Evolutionary conservation across 192 early-diverging fungal genomes (phyloP).

Genomic region (Rhizophagus clarus): DNA sequence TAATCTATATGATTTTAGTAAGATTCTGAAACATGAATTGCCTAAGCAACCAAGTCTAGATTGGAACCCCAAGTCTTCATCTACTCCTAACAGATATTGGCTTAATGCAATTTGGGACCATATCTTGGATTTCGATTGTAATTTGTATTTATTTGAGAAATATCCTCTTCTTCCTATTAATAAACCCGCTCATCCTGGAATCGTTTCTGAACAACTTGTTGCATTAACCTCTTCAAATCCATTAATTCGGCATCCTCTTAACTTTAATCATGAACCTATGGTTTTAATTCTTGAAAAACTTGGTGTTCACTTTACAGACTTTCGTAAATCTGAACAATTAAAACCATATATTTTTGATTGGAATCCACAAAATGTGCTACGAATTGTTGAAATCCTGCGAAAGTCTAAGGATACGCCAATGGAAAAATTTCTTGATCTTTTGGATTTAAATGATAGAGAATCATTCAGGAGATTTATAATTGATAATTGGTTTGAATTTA

Average conservation of each 20-base stretch:
- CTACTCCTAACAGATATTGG: neutral
- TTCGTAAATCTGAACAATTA: neutral
- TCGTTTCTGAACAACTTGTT: neutral
- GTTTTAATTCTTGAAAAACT: neutral
- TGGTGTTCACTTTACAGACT: neutral
- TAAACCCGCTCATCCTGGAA: neutral
- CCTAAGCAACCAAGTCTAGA: neutral
- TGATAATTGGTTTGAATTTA: neutral
- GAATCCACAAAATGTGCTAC: neutral
- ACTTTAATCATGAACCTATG: neutral
- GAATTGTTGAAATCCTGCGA: neutral
- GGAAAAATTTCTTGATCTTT: neutral
- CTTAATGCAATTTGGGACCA: neutral
- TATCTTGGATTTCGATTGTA: neutral
- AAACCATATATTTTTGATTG: neutral
- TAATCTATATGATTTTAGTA: neutral
- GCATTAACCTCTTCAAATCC: neutral
- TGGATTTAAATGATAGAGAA: neutral
- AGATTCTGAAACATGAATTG: neutral
- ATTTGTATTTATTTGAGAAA: neutral
- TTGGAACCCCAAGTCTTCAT: neutral
- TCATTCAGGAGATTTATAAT: neutral
- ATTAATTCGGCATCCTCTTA: neutral
- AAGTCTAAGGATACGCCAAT: neutral
- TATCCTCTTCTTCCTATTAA: neutral